Base-by-base conservation (phyloP, 768 basidiomycete genomes). In the Termitomyces sp. region DNA sequence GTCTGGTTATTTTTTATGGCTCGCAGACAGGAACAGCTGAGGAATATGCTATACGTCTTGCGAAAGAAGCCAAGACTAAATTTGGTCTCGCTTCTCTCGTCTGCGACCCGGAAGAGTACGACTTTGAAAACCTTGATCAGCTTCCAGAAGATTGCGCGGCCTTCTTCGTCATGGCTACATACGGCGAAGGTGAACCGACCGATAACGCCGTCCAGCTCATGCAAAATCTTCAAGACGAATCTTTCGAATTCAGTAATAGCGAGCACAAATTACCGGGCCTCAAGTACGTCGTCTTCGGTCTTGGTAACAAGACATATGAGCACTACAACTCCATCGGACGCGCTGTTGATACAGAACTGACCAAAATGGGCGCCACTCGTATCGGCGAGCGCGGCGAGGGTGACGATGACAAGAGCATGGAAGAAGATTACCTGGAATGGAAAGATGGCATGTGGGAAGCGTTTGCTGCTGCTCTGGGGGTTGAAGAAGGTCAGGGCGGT, bases 321-420 rank as follows among this genome's bases (percentile, higher is more conserved):
- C 96, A 98, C 73, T 98, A 96, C 78, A 98, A 98, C 70, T 83
- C 88, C 61, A 94, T 98, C 67, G 86, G 89, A 17, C 84, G 89
- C 47, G 85, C 86, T 62, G 81, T 96, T 58, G 96, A 99, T 68
- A 69, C 80, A 2, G 74, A 84, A 34, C 76, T 99, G 61, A 74
- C 83, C 5, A 85, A 87, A 70, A 87, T 94, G 80, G 96, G 95
- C 34, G 97, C 86, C 25, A 72, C 79, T 57, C 86, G 94, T 56
- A 91, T 98, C 40, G 95, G 95, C 47, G 88, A 89, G 71, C 82
- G 89, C 43, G 96, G 96, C 10, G 96, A 98, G 74, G 96, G 96
- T 65, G 97, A 99, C 70, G 96, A 99, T 70, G 97, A 99, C 76
- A 97, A 97, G 81, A 94, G 91, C 71, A 98, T 99, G 96, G 96